Percentiles rank a stretch among this genome's conserved stretches.
These are phyloP conservation scores for Talaromyces islandicus DNA, from an alignment of 2,329 filamentous ascomycete genomes.

Conservation along the genomic window DNA sequence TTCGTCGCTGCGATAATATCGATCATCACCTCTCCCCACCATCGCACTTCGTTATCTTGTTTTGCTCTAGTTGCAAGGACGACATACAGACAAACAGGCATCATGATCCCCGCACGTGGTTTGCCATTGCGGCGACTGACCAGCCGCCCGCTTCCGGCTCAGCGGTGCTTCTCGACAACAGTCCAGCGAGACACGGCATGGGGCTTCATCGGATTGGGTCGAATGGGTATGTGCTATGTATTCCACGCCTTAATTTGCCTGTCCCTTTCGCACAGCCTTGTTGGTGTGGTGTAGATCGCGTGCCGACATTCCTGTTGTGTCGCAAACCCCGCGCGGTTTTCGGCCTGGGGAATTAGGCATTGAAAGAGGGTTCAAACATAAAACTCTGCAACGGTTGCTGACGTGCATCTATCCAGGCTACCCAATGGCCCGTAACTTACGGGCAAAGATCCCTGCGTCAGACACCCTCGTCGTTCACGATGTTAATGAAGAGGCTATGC, in stretches of 20 bases:
- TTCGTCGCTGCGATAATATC: not conserved
- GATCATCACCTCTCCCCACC: not conserved
- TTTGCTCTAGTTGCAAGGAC: not conserved
- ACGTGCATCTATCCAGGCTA: conserved; percentile 46
- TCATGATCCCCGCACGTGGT: conserved; percentile 10
- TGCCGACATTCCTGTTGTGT: not conserved
- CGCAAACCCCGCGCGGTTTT: not conserved
- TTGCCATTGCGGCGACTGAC: conserved; percentile 5
- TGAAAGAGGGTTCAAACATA: not conserved
- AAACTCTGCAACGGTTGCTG: not conserved
- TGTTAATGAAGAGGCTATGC: conserved; percentile 52
- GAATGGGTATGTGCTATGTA: conserved; percentile 48
- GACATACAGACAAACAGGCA: not conserved
- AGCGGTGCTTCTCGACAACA: conserved; percentile 43
- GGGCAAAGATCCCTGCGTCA: conserved; percentile 56
- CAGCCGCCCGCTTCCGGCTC: not conserved
- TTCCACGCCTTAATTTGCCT: not conserved
- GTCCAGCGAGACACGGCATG: conserved; percentile 44
- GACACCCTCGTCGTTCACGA: conserved; percentile 63
- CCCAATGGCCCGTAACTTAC: conserved; percentile 66
- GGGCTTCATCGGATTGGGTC: conserved; percentile 56
- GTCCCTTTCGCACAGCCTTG: not conserved
- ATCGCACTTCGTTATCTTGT: not conserved
- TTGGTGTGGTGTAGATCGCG: not conserved
- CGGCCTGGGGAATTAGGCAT: not conserved